These are phyloP conservation scores for Dovyalis caffra DNA, from an alignment of 345 rosid species.

Conservation along the genomic window DNA sequence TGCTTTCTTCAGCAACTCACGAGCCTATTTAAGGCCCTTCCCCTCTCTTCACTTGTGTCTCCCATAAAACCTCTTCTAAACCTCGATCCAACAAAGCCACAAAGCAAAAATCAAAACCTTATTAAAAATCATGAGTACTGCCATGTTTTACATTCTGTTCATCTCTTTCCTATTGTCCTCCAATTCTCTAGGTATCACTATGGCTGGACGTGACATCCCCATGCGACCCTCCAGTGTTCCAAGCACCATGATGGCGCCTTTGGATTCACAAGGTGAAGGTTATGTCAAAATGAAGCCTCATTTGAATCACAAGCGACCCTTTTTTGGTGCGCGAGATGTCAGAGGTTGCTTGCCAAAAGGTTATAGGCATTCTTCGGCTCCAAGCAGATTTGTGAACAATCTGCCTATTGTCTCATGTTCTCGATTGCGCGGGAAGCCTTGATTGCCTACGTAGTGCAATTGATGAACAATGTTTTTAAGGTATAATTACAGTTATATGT, in stretches of 20 bases:
- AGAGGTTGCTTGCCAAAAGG: constrained; percentile 87
- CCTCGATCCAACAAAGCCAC: constrained; percentile 12
- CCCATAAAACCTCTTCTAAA: constrained; percentile 8
- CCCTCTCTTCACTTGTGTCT: constrained; percentile 10
- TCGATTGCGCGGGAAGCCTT: constrained; percentile 4
- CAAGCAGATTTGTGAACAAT: constrained; percentile 77
- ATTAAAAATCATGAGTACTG: constrained; percentile 9
- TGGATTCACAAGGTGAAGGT: constrained; percentile 22
- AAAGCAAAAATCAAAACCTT: not conserved
- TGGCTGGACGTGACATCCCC: constrained; percentile 35
- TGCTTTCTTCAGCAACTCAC: constrained; percentile 47
- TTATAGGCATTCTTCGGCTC: constrained; percentile 64
- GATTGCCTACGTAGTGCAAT: not conserved
- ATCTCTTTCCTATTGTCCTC: constrained; percentile 6
- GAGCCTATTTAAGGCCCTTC: constrained; percentile 55
- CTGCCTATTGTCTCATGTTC: constrained; percentile 63
- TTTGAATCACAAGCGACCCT: constrained; percentile 21
- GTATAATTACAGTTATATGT: not conserved
- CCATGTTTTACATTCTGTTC: constrained; percentile 5
- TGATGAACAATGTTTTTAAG: not conserved
- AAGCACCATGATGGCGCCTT: constrained; percentile 53
- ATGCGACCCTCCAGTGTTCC: constrained; percentile 56
- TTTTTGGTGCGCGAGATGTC: constrained; percentile 44
- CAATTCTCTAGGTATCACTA: not conserved
- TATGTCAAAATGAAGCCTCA: constrained; percentile 46